These are phyloP conservation scores for Aspergillus pseudoviridinutans DNA, from an alignment of 2,329 filamentous ascomycete species.

Conservation along the genomic window DNA sequence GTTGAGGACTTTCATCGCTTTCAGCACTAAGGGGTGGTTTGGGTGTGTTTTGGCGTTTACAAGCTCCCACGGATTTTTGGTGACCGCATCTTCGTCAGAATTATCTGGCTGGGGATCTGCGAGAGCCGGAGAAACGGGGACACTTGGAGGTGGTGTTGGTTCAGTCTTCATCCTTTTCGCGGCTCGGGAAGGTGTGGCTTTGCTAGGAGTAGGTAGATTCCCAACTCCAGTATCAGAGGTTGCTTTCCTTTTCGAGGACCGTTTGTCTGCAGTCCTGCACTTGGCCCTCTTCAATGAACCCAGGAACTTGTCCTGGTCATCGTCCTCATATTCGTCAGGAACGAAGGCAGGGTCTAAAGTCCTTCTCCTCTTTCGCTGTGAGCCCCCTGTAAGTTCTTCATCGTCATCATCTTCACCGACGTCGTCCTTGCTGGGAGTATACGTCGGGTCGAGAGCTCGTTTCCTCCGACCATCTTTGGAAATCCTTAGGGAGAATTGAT, in stretches of 20 bases:
- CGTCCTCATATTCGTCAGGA: conserved; percentile 1
- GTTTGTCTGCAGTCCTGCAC: not conserved
- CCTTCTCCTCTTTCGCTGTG: not conserved
- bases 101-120: not conserved
- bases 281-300: not conserved
- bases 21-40: not conserved
- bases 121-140: not conserved
- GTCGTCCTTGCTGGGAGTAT: not conserved
- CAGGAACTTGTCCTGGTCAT: not conserved
- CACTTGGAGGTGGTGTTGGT: not conserved
- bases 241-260: not conserved
- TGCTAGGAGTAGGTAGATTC: not conserved
- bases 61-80: not conserved
- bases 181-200: not conserved
- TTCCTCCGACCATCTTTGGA: not conserved
- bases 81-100: not conserved
- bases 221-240: not conserved
- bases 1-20: not conserved
- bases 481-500: not conserved
- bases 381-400: conserved; percentile 1
- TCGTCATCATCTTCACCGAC: not conserved
- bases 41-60: not conserved
- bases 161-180: not conserved
- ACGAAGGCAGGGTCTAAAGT: conserved; percentile 2
- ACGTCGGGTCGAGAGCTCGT: not conserved